Evolutionary conservation across 2,329 filamentous ascomycete genomes (phyloP).

Genomic region (Paecilomyces sp.): DNA sequence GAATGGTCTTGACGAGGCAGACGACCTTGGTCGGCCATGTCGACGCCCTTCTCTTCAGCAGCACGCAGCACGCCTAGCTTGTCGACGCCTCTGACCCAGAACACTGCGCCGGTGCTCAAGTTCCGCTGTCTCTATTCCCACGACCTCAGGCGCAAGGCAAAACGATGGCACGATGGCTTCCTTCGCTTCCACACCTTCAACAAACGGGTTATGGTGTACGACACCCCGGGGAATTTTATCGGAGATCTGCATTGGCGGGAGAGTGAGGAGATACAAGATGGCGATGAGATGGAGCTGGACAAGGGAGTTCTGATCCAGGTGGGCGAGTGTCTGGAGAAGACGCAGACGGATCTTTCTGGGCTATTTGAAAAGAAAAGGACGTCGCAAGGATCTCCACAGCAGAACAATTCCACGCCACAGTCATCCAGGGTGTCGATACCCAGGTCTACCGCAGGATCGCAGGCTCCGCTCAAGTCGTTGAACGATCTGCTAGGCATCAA

Average conservation of each 20-base stretch:
- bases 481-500: conserved; percentile 60
- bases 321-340: conserved; percentile 62
- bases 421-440: conserved; percentile 35
- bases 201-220: conserved; percentile 82
- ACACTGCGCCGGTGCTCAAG: conserved; percentile 69
- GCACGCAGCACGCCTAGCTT: conserved; percentile 26
- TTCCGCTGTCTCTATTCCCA: conserved; percentile 82
- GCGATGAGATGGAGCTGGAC: conserved; percentile 75
- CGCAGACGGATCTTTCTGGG: conserved; percentile 70
- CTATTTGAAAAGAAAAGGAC: conserved; percentile 62
- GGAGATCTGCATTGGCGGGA: conserved; percentile 79
- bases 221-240: conserved; percentile 70
- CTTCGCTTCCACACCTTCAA: conserved; percentile 89
- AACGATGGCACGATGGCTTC: conserved; percentile 88
- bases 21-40: conserved; percentile 12
- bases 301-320: conserved; percentile 74
- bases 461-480: conserved; percentile 51
- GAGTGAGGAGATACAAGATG: conserved; percentile 62
- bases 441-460: conserved; percentile 24
- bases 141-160: conserved; percentile 78
- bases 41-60: conserved; percentile 14
- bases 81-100: conserved; percentile 46
- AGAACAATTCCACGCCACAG: conserved; percentile 25
- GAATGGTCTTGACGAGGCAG: neutral
- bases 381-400: conserved; percentile 20